Base-by-base conservation (phyloP, 2,329 filamentous ascomycete species). In the Fusarium sp. region DNA sequence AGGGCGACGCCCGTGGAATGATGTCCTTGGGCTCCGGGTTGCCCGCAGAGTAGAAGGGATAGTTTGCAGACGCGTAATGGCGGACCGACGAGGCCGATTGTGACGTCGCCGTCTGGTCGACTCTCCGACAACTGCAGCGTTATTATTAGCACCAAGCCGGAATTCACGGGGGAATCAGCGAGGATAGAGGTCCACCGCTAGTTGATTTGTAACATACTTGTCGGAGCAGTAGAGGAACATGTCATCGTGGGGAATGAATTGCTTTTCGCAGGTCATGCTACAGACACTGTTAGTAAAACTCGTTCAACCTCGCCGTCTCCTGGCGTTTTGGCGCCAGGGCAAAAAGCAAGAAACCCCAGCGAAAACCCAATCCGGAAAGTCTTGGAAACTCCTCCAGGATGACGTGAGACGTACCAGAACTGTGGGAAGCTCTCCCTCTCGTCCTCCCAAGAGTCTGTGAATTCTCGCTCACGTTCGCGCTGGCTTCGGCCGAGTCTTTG, bases 211-310 rank as follows among this genome's bases (percentile, higher is more conserved):
- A 62, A 83, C 88, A 80, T 84, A 90, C 88, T 83, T 80, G 75
- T 90, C 88, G 39, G 89, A 91, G 79, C 89, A 91, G 81, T 91
- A 91, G 44, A 90, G 78, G 65, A 84, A 83, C 66, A 83, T 86
- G 72, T 88, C 88, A 74, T 88, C 86, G 41, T 85, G 82, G 52
- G 88, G 85, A 27, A 89, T 79, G 77, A 91, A 91, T 79, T 91
- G 88, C 80, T 90, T 91, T 77, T 91, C 89, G 78, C 89, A 91
- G 10, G 85, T 87, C 89, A 90, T 91, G 79, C 89, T 91, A 73
- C 63, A 60, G 57, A 23, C 23, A 23, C 23, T 23, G 23, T 23
- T 23, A 23, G 23, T 23, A 23, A 54, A 62, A 69, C 52, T 28
- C 37, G 8, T 39, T 47, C 10, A 23, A 23, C 23, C 23, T 23